Base-by-base conservation (phyloP, 768 basidiomycete species). In the Lactarius hengduanensis region DNA sequence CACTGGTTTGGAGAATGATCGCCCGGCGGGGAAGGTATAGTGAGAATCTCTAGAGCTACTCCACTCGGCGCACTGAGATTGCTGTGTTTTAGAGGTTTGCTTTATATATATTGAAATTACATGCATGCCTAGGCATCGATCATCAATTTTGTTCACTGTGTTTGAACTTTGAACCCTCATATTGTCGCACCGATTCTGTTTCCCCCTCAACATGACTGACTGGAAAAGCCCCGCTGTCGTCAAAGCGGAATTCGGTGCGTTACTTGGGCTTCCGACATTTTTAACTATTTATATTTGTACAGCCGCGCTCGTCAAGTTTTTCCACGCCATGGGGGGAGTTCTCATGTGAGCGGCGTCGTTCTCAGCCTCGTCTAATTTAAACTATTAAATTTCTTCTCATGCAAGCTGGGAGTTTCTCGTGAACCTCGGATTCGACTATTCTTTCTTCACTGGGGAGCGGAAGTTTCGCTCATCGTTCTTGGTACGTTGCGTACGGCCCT, bases 301-400 rank as follows among this genome's bases (percentile, higher is more conserved):
- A 58, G 36, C 30, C 34, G 30, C 59, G 30, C 26, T 54, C 8
- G 26, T 55, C 57, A 63, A 69, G 32, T 5, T 59, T 6, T 4
- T 34, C 16, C 61, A 62, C 38, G 3, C 58, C 43, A 16, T 67
- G 56, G 56, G 47, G 15, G 68, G 68, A 45, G 8, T 67, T 43
- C 59, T 61, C 57, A 59, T 67, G 68, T 65, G 56, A 53, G 55
- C 26, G 3, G 15, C 15, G 34, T 34, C 32, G 10, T 30, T 26
- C 54, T 18, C 16, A 15, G 26, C 53, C n/a, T 40, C 38, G 13
- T 13, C 38, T 40, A 16, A 16, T 16, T 13, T 3, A 6, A 15
- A 40, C 16, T 18, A 41, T 41, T 41, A 18, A 41, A 7, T 18
- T 41, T 47, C n/a, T 22, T 47, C 10, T 47, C 10, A 11, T 22